Evolutionary conservation across 148 eudicot species (phyloP), one percentile per base, ranked within the genome.

Genomic region (Cornus controversa): DNA sequence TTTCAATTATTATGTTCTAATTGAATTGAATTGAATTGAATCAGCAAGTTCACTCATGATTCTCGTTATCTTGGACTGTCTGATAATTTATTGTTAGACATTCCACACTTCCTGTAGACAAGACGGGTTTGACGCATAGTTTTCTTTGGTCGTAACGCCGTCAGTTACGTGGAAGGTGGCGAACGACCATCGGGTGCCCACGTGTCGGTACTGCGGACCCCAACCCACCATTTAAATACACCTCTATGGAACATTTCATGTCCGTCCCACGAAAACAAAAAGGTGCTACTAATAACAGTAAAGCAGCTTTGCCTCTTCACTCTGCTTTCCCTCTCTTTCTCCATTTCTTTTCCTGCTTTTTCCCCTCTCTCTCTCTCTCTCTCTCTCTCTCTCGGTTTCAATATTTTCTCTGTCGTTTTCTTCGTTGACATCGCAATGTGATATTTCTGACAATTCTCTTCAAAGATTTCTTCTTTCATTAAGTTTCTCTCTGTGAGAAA

Each of bases 151-250:
- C 27, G 2, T 27, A 16, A 71, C 63, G 63, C 62, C 63, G 24
- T 27, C 62, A 58, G 27, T 58, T 20, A 25, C 34, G 74, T 24
- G 26, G 47, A 45, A 36, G 74, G 74, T 34, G 74, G 62, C 75
- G 16, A 28, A 27, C 15, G 62, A 45, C 13, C 50, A 45, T 11
- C 50, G 7, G 11, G 50, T 54, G 40, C 3, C 3, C 75, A 72
- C 75, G 75, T 72, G 75, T 53, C 75, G 25, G 18, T 10, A 37
- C 24, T 10, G 18, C 75, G 75, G 75, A 72, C 23, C 58, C 75
- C 45, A 72, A 72, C 22, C 42, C 8, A 9, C 10, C 42, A 5
- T 62, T 72, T 14, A 37, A 72, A 28, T 72, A 10, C 42, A 62
- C 65, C 75, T 28, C 42, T 22, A 45, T 24, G 3, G 5, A 58